A percentile compares a stretch with the other conserved stretches of the same genome.
Evolutionary conservation across 441 rosid genomes (phyloP).

Genomic region (Populus hybrid): DNA sequence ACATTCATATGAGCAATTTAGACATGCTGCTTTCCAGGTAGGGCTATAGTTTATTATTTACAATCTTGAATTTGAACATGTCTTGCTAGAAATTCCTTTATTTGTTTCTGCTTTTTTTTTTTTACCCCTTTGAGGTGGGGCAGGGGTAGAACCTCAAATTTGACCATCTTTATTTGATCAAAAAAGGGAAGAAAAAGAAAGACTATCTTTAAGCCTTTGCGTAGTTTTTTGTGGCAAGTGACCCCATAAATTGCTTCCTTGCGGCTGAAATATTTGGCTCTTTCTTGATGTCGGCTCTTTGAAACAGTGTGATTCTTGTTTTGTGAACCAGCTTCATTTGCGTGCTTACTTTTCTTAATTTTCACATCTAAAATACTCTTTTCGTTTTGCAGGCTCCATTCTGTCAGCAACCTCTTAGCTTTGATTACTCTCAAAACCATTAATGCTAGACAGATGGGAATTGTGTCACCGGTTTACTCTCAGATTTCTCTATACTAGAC

Average conservation of each 20-base stretch:
- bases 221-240: not conserved
- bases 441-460: constrained; percentile 25
- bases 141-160: not conserved
- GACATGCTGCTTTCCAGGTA: constrained; percentile 85
- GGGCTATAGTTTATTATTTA: not conserved
- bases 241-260: not conserved
- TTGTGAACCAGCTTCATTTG: too few species aligned
- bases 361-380: not conserved
- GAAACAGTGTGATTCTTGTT: too few species aligned
- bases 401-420: constrained; percentile 88
- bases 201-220: not conserved
- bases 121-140: not conserved
- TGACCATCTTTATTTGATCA: not conserved
- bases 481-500: constrained; percentile 23
- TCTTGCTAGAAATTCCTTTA: not conserved
- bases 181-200: not conserved
- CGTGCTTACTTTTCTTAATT: too few species aligned
- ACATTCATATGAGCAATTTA: constrained; percentile 80
- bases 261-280: not conserved
- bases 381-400: constrained; percentile 56
- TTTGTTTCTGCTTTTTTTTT: not conserved
- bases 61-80: not conserved
- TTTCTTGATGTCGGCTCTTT: too few species aligned
- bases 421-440: constrained; percentile 62
- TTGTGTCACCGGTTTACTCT: constrained; percentile 17